Evolutionary conservation across 225 moss, liverwort and hornwort genomes (phyloP).

Genomic region (Rhytidiadelphus loreus): DNA sequence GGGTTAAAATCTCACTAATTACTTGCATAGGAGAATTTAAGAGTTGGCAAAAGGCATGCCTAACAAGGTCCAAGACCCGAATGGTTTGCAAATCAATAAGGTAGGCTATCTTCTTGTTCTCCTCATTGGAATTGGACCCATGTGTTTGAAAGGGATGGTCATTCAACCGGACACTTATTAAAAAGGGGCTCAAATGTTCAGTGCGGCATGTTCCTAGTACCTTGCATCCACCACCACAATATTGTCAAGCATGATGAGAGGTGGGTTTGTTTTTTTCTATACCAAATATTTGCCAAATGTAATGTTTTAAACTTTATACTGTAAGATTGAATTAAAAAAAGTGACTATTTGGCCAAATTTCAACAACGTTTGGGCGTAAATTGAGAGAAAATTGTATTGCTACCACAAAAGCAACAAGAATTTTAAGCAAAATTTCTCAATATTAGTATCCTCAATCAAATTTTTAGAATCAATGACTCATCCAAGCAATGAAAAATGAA

Average conservation of each 20-base stretch:
- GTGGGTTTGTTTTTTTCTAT: too few species aligned
- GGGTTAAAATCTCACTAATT: too few species aligned
- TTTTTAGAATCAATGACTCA: not conserved
- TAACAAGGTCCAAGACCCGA: conserved; percentile 70
- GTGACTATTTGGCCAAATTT: not conserved
- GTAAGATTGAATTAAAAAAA: too few species aligned
- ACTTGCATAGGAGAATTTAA: not conserved
- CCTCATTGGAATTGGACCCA: conserved; percentile 7
- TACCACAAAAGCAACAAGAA: not conserved
- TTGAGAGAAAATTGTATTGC: too few species aligned
- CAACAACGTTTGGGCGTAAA: not conserved
- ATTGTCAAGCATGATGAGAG: not conserved
- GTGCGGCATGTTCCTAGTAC: conserved; percentile 82
- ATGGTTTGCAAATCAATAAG: conserved; percentile 89
- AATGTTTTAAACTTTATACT: too few species aligned
- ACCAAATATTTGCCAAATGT: not conserved
- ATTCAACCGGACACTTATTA: conserved; percentile 80
- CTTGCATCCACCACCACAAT: not conserved
- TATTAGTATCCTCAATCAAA: too few species aligned
- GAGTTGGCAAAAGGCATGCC: conserved; percentile 17
- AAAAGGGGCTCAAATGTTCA: conserved; percentile 83
- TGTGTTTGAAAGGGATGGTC: conserved; percentile 13
- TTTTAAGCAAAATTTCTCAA: not conserved
- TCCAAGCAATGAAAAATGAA: not conserved
- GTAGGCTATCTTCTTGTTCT: conserved; percentile 83